These are phyloP conservation scores for Tulasnella sp. DNA, from an alignment of 768 basidiomycete genomes.

Conservation along the genomic window DNA sequence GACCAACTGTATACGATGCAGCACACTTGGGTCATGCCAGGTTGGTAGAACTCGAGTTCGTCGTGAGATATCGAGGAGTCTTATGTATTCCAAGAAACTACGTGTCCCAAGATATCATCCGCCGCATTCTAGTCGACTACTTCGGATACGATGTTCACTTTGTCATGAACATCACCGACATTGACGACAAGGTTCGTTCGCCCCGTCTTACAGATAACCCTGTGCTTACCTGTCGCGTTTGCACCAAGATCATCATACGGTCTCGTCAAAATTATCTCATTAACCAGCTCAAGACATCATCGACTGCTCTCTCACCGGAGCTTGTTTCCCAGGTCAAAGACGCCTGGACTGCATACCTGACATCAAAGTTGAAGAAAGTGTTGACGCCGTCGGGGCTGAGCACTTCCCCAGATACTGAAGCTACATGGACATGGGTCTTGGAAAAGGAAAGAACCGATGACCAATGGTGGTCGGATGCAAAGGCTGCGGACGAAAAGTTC, in stretches of 20 bases:
- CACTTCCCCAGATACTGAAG: constrained; percentile 35
- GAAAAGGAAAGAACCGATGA: constrained; percentile 37
- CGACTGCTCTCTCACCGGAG: constrained; percentile 40
- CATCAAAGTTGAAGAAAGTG: constrained; percentile 50
- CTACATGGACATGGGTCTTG: constrained; percentile 43
- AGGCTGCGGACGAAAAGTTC: constrained; percentile 82
- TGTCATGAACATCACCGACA: constrained; percentile 98
- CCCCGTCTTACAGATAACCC: background rate
- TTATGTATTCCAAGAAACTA: constrained; percentile 58
- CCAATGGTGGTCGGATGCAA: constrained; percentile 55
- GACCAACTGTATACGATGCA: constrained; percentile 96
- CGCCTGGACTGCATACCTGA: constrained; percentile 57
- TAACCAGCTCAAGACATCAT: constrained; percentile 46
- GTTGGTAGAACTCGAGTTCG: constrained; percentile 31
- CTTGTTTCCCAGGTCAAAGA: constrained; percentile 45
- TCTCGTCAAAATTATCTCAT: constrained; percentile 64
- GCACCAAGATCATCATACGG: constrained; percentile 72
- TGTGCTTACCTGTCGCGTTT: background rate
- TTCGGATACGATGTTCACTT: constrained; percentile 97
- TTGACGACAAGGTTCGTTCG: constrained; percentile 83
- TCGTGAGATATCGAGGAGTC: constrained; percentile 14
- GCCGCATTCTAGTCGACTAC: constrained; percentile 85
- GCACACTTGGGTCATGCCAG: constrained; percentile 98
- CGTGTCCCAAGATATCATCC: constrained; percentile 83
- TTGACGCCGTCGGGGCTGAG: constrained; percentile 38